Conservation (phyloP, 2,329 filamentous ascomycete genomes). For the Fusarium multiceps region DNA sequence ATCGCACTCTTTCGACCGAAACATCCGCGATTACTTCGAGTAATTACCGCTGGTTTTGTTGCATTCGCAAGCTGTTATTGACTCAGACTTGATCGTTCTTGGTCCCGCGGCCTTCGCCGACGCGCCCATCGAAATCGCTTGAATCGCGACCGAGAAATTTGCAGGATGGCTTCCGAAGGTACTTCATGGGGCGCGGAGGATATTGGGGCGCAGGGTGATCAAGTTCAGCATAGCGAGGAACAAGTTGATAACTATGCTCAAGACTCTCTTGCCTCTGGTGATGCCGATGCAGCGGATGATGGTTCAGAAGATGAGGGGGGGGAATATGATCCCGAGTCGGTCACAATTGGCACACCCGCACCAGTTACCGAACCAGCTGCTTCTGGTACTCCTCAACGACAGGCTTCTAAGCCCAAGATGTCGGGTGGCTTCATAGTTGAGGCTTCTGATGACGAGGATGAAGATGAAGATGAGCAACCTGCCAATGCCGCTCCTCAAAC, state of each 20-base stretch:
- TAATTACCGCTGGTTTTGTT: background rate
- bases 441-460: constrained; percentile 70
- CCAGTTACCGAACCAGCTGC: constrained; percentile 51
- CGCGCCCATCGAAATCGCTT: constrained; percentile 21
- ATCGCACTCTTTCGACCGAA: constrained; percentile 14
- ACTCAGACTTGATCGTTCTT: constrained; percentile 8
- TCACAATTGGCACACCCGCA: constrained; percentile 57
- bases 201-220: constrained; percentile 66
- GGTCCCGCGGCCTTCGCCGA: constrained; percentile 17
- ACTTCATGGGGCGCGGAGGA: constrained; percentile 64
- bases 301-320: constrained; percentile 65
- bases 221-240: constrained; percentile 66
- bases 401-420: constrained; percentile 65
- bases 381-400: constrained; percentile 46
- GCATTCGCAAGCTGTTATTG: background rate
- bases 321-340: constrained; percentile 69
- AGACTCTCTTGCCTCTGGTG: constrained; percentile 61
- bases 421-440: constrained; percentile 70
- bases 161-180: constrained; percentile 55
- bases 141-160: constrained; percentile 27
- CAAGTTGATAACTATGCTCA: constrained; percentile 63
- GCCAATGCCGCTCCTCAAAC: constrained; percentile 32
- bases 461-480: constrained; percentile 57
- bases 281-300: constrained; percentile 61
- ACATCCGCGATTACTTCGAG: background rate